Base-by-base conservation (phyloP, 768 basidiomycete genomes). In the Boletus rubescentipes region DNA sequence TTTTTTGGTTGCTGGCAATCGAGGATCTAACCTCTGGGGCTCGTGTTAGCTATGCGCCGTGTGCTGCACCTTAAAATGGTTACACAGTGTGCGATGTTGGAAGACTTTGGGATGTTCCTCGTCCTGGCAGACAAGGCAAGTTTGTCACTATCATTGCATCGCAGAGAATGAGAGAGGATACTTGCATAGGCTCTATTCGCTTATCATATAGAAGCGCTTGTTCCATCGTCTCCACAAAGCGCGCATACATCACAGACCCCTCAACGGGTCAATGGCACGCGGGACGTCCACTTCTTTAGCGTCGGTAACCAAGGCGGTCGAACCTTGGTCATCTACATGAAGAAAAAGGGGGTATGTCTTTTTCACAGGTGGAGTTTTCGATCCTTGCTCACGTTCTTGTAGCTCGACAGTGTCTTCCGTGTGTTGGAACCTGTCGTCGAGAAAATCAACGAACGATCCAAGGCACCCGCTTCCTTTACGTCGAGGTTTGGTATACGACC, bases 341-440 rank as follows among this genome's bases (percentile, higher is more conserved):
- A 94, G 79, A 91, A 90, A 72, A 95, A 95, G 74, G 91, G 91
- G 39, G 84, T 84, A 59, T 34, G 80, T 67, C 4, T 15, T 45
- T 49, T 31, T 39, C 21, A 6, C 14, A 12, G 21, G 31, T 20
- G 12, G 20, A 20, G 61, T 61, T 57, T 66, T 39, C 23, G 44
- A n/a, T 9, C 16, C 12, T 41, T 45, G 21, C 34, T 63, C 46
- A 55, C 43, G 23, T 38, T 35, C 2, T 42, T 32, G 20, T 46
- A 85, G 80, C 77, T 91, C 60, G 92, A 96, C 64, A 94, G 91
- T 52, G 89, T 97, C 46, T 98, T 99, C 82, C 91, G 91, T 49
- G 93, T 96, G 7, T 80, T 99, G n/a, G 96, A 99, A 61, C 96
- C 96, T 4, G 91, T 98, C n/a, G 80, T 85, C 4, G 91, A 87